Base-by-base conservation (phyloP, 306 rosid genomes). In the Luffa acutangula region DNA sequence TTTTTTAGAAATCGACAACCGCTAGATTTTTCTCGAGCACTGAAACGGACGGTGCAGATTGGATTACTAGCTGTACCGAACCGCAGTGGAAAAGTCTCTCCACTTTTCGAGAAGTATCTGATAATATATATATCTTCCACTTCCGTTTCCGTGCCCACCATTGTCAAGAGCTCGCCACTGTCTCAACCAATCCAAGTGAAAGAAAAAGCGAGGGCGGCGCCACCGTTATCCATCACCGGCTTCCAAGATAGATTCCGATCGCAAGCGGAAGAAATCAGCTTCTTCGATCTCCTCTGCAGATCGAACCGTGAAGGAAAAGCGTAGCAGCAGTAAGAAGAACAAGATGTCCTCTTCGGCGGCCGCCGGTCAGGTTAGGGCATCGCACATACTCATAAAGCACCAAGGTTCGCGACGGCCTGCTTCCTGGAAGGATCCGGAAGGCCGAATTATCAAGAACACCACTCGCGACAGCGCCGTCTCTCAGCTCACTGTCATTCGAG, bases 371-470 rank as follows among this genome's bases (percentile, higher is more conserved):
- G 94, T 95, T 75, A 90, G 94, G 87, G 99, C 99, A 21, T 93
- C 99, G 17, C 99, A 95, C 87, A 91, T 95, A 84, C 85, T 95
- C 84, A 89, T 95, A 78, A 95, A 95, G 87, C 97, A 95, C 79
- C 89, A 93, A 80, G 99, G 96, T 9, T 95, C 99, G 12, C 84
- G 99, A 73, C 83, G 99, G 58, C 89, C 89, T 84, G 93, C 97
- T 21, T 95, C 99, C 3, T 95, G 99, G 99, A 95, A 95, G 85
- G 99, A 95, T 90, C 97, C 97, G 58, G 97, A 91, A 57, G 99
- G 99, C 9, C 86, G 81, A 8, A 80, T 91, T 70, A 95, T 95
- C 87, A 85, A 41, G 79, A 89, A 56, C 82, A 95, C 97, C 43
- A 91, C 93, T 25, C 87, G 89, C 8, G 99, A 95, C 0, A 36